A percentile compares a stretch with the other conserved stretches of the same genome.
These are phyloP conservation scores for Phytophthora sp. DNA, from an alignment of 352 stramenopile species.

Conservation along the genomic window DNA sequence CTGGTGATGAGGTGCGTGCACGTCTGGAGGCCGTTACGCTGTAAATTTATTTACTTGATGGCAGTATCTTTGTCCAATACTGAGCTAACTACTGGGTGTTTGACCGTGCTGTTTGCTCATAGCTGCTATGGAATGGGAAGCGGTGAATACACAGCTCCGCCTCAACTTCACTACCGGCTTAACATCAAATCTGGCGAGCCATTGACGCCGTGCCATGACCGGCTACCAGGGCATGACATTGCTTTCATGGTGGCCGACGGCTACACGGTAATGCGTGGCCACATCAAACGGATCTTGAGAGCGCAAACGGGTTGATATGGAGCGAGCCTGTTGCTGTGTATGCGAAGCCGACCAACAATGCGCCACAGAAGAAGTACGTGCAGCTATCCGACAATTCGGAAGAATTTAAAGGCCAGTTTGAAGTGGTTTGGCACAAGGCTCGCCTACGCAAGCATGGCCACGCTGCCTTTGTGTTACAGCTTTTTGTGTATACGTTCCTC, in stretches of 20 bases:
- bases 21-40: background rate
- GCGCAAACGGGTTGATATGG: background rate
- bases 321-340: background rate
- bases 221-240: background rate
- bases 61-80: background rate
- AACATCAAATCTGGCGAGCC: background rate
- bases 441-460: background rate
- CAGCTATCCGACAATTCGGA: background rate
- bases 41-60: background rate
- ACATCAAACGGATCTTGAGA: background rate
- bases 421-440: background rate
- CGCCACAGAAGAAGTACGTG: too few relatives aligned
- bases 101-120: background rate
- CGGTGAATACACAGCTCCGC: too few relatives aligned
- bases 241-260: background rate
- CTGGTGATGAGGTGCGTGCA: background rate
- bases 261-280: background rate
- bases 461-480: slow-evolving; percentile 1
- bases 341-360: background rate
- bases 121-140: background rate
- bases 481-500: background rate
- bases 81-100: background rate
- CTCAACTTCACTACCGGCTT: too few relatives aligned
- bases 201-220: background rate
- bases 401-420: background rate